These are phyloP conservation scores for Ambrosiella beaveri DNA, from an alignment of 2,329 filamentous ascomycete genomes.

Conservation along the genomic window DNA sequence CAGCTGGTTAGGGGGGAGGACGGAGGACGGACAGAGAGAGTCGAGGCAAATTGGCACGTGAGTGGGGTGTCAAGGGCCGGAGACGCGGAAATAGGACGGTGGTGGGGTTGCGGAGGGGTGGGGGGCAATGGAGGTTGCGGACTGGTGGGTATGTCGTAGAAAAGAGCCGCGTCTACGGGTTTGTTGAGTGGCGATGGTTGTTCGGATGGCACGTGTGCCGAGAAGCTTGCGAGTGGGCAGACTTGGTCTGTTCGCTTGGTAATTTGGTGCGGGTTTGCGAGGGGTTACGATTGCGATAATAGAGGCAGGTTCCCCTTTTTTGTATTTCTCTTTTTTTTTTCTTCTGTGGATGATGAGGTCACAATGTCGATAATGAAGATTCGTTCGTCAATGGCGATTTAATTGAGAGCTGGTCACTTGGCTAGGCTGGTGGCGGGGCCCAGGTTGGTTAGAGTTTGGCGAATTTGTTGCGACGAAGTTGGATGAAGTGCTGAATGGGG, in stretches of 20 bases:
- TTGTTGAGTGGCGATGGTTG: neutral
- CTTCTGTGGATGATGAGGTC: too few relatives aligned
- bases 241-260: neutral
- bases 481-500: neutral
- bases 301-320: neutral
- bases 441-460: too few relatives aligned
- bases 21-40: neutral
- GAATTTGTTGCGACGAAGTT: too few relatives aligned
- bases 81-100: too few relatives aligned
- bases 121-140: neutral
- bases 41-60: too few relatives aligned
- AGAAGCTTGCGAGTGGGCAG: neutral
- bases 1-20: neutral
- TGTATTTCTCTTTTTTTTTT: too few relatives aligned
- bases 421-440: neutral
- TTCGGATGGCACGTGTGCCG: conserved; percentile 2
- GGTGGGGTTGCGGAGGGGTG: too few relatives aligned
- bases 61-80: too few relatives aligned
- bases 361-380: too few relatives aligned
- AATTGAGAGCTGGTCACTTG: neutral
- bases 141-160: neutral
- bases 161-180: neutral
- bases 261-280: too few relatives aligned
- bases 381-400: too few relatives aligned
- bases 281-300: too few relatives aligned